Conservation (phyloP, 495 filamentous ascomycete species). For the Tuber borchii region DNA sequence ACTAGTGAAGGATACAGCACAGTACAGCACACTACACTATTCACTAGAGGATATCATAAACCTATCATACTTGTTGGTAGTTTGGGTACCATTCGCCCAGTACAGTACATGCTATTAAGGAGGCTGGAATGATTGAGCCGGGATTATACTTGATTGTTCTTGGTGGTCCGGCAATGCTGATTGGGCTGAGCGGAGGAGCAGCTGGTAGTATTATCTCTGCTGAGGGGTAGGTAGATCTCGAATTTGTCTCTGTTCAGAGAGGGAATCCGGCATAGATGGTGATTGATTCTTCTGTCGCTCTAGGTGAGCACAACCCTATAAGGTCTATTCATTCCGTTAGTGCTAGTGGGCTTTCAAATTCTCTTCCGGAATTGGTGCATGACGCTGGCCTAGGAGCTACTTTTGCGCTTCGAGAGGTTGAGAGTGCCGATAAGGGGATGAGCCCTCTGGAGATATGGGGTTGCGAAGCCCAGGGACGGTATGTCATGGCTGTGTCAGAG, state of each 20-base stretch:
- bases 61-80: slow-evolving; percentile 98
- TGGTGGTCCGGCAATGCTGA: slow-evolving; percentile 94
- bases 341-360: slow-evolving; percentile 89
- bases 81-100: slow-evolving; percentile 90
- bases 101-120: slow-evolving; percentile 84
- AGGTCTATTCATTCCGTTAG: slow-evolving; percentile 96
- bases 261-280: slow-evolving; percentile 95
- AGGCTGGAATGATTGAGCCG: slow-evolving; percentile 64
- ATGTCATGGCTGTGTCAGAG: slow-evolving; percentile 75
- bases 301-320: slow-evolving; percentile 80
- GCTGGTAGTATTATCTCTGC: slow-evolving; percentile 84
- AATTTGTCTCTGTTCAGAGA: slow-evolving; percentile 93
- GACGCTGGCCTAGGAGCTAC: slow-evolving; percentile 81
- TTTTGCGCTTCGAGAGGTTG: slow-evolving; percentile 86
- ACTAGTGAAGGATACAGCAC: too few relatives aligned
- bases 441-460: slow-evolving; percentile 96
- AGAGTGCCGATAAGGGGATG: slow-evolving; percentile 82
- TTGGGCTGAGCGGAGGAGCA: slow-evolving; percentile 90
- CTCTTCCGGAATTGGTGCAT: slow-evolving; percentile 82
- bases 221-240: slow-evolving; percentile 80
- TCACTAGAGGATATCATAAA: slow-evolving; percentile 90
- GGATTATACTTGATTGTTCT: slow-evolving; percentile 85
- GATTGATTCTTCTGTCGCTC: slow-evolving; percentile 81
- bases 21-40: too few relatives aligned
- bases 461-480: slow-evolving; percentile 92